A percentile compares a stretch with the other conserved stretches of the same genome.
Evolutionary conservation across 2,329 filamentous ascomycete species (phyloP).

Genomic region (Alternaria alternata): DNA sequence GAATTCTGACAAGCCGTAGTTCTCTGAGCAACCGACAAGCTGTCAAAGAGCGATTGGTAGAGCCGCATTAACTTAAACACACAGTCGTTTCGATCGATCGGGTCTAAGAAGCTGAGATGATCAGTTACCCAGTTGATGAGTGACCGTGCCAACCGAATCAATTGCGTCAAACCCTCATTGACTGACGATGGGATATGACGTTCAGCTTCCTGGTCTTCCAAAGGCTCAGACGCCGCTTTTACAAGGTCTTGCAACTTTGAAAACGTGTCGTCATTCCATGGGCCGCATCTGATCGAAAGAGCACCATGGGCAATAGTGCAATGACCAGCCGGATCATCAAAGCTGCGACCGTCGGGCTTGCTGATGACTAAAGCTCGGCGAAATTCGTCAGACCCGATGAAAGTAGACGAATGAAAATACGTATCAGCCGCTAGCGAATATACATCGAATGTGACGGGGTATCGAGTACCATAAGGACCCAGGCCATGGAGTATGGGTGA

Average conservation of each 20-base stretch:
- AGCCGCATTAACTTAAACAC: conserved; percentile 54
- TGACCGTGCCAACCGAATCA: conserved; percentile 51
- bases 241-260: conserved; percentile 42
- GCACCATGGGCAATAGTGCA: conserved; percentile 50
- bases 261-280: conserved; percentile 65
- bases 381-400: conserved; percentile 66
- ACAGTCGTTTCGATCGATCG: conserved; percentile 61
- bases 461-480: conserved; percentile 58
- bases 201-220: conserved; percentile 1
- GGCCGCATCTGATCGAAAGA: conserved; percentile 55
- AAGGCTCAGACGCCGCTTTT: conserved; percentile 13
- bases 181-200: background rate
- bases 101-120: conserved; percentile 62
- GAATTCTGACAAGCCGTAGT: background rate
- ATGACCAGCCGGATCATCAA: conserved; percentile 54
- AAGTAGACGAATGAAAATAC: conserved; percentile 64
- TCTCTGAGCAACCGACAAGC: conserved; percentile 25
- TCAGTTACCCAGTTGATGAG: conserved; percentile 60
- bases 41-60: conserved; percentile 46
- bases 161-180: conserved; percentile 11
- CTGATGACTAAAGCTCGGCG: conserved; percentile 50
- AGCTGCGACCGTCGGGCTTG: conserved; percentile 40
- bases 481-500: conserved; percentile 52
- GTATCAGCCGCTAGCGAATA: conserved; percentile 59
- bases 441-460: conserved; percentile 63